Base-by-base conservation (phyloP, 345 rosid species). In the Ceriops tagal region DNA sequence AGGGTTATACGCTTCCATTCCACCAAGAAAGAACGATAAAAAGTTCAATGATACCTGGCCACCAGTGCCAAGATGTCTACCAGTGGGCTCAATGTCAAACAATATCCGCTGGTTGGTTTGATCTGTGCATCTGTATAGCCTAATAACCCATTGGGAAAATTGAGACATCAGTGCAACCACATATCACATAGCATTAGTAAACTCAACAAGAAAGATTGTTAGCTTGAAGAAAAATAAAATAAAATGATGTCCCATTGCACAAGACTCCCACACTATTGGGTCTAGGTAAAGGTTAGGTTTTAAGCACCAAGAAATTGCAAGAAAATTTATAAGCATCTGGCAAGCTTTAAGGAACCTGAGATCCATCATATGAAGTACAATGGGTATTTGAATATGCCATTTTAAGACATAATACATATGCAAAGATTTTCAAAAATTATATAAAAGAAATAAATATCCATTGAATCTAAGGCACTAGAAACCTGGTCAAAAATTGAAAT, bases 11-110 rank as follows among this genome's bases (percentile, higher is more conserved):
- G 30, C 58, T 52, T 21, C 10, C 19, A 53, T 53, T 20, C 53
- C 37, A 62, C 26, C 58, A 10, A 58, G 15, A 66, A 55, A 37
- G 5, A 53, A 65, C 22, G 20, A 56, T 47, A 49, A 39, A 68
- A 62, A 28, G 63, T 43, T 62, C 76, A 60, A 60, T 43, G 5
- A 58, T 76, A 93, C 97, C 97, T 95, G 88, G 71, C 99, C 99
- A 63, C 99, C 99, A 0, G 97, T 89, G 51, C 84, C 97, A 46
- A 95, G 96, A 84, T 92, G 79, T 66, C 85, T 81, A 37, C 99
- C 96, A 68, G 62, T 69, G 52, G 93, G 86, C 58, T 92, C 99
- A 68, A 91, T 80, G 77, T 95, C 99, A 82, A 95, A 95, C 60
- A 74, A 79, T 71, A 95, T 89, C 32, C 98, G 88, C 76, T 95